Percentiles rank a stretch among this genome's conserved stretches.
phyloP scores from a whole-genome alignment of 2,329 filamentous ascomycete species.

The Neonectria neomacrospora region DNA sequence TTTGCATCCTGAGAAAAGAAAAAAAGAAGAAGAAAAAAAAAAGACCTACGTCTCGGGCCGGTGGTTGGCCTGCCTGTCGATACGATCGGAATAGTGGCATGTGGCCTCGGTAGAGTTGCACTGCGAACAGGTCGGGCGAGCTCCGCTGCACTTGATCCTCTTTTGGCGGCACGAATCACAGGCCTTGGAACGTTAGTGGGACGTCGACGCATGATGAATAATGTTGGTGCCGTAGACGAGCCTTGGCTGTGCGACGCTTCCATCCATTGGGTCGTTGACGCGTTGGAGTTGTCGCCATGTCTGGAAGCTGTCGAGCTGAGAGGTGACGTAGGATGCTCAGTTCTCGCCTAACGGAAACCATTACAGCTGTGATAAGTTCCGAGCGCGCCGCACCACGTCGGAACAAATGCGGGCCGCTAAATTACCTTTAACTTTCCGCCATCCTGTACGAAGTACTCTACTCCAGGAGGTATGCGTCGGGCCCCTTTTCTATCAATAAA shows the following conservation, averaged over 20 bases:
- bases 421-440: too few relatives aligned
- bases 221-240: neutral
- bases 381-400: neutral
- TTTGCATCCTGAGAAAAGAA: too few relatives aligned
- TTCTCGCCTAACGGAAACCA: neutral
- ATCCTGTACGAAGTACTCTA: too few relatives aligned
- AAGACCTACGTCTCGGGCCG: neutral
- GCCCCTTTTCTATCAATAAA: too few relatives aligned
- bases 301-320: neutral
- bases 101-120: neutral
- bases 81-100: constrained; percentile 17
- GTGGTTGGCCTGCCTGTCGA: neutral
- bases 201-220: neutral
- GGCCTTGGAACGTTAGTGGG: constrained; percentile 6
- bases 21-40: accelerated
- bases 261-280: constrained; percentile 9
- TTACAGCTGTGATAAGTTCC: neutral
- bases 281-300: constrained; percentile 8
- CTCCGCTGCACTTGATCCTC: constrained; percentile 14
- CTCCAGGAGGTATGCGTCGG: too few relatives aligned
- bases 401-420: constrained; percentile 2
- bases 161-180: constrained; percentile 18
- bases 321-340: neutral
- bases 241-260: constrained; percentile 21
- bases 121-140: constrained; percentile 9